Evolutionary conservation across 2,329 filamentous ascomycete species (phyloP).

Genomic region (Cytospora piceae): DNA sequence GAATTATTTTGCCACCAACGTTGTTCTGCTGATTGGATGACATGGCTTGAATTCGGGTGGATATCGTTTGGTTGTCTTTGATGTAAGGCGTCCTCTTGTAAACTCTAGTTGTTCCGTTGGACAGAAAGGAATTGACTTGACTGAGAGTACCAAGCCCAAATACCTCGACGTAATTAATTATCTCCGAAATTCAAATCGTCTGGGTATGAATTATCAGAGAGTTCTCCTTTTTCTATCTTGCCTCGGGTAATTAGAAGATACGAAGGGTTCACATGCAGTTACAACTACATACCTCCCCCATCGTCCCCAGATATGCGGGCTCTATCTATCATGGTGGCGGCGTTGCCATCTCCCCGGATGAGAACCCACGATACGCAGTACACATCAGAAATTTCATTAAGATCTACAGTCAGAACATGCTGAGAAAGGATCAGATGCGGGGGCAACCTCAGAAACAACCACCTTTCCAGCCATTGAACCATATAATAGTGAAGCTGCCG

Average conservation of each 20-base stretch:
- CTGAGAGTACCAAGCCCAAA: not conserved
- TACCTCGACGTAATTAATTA: not conserved
- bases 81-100: not conserved
- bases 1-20: not conserved
- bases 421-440: not conserved
- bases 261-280: not conserved
- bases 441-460: not conserved
- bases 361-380: not conserved
- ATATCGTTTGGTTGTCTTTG: not conserved
- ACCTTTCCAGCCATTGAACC: not conserved
- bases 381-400: not conserved
- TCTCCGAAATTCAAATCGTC: too few species aligned
- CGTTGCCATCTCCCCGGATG: not conserved
- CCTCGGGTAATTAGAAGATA: not conserved
- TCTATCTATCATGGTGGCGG: not conserved
- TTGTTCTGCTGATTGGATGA: not conserved
- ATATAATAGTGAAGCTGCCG: not conserved
- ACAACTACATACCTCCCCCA: not conserved
- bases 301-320: not conserved
- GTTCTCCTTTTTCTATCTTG: not conserved
- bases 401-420: not conserved
- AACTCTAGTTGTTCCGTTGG: not conserved
- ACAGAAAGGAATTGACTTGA: not conserved
- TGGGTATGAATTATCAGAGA: not conserved
- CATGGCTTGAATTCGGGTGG: not conserved